Conservation (phyloP, 768 basidiomycete species). For the Trametes gibbosa region DNA sequence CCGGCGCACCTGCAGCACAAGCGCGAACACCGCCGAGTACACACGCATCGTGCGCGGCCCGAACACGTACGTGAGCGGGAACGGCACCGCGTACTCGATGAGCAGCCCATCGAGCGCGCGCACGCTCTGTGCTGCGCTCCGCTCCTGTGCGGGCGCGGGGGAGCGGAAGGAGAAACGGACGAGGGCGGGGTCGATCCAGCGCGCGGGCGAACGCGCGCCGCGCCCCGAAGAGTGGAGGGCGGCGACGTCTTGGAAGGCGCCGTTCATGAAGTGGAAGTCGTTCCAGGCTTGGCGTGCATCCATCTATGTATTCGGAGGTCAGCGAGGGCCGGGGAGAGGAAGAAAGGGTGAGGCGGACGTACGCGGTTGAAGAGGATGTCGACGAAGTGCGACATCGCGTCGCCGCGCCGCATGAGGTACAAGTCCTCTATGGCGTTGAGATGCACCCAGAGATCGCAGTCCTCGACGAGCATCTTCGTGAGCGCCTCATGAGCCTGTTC, state of each 20-base stretch:
- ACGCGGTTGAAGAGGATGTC: conserved; percentile 78
- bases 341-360: conserved; percentile 2
- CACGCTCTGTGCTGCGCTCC: conserved; percentile 51
- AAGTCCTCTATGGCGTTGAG: conserved; percentile 63
- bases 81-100: conserved; percentile 80
- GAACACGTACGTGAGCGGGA: conserved; percentile 79
- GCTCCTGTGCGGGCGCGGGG: conserved; percentile 45
- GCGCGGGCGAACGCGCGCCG: conserved; percentile 13
- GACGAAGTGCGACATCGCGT: conserved; percentile 69
- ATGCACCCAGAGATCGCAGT: conserved; percentile 65
- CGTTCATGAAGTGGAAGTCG: conserved; percentile 84
- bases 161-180: conserved; percentile 62
- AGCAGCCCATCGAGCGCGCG: conserved; percentile 62
- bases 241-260: conserved; percentile 67
- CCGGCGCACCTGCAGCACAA: conserved; percentile 70
- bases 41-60: conserved; percentile 50
- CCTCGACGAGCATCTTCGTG: conserved; percentile 57
- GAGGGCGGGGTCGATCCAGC: conserved; percentile 65
- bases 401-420: conserved; percentile 76
- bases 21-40: conserved; percentile 68
- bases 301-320: conserved; percentile 47
- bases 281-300: conserved; percentile 67
- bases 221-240: conserved; percentile 39
- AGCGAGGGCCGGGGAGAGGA: neutral
- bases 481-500: conserved; percentile 49